Evolutionary conservation across 371 early-diverging fungal genomes (phyloP).

Genomic region (Apophysomyces elegans): DNA sequence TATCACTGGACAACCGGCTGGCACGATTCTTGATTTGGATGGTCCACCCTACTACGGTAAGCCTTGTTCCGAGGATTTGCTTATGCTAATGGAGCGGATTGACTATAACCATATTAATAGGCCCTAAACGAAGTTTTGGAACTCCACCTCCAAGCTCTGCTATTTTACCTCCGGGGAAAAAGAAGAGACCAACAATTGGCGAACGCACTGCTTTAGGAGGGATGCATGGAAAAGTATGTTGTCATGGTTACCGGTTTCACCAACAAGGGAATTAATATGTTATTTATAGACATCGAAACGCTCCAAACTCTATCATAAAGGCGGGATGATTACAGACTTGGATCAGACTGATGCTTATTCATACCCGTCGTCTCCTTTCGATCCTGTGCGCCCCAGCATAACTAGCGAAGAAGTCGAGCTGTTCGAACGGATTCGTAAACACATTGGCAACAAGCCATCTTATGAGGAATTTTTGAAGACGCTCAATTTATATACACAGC

Average conservation of each 20-base stretch:
- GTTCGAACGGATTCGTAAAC: conserved; percentile 89
- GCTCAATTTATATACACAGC: conserved; percentile 95
- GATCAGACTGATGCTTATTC: conserved; percentile 13
- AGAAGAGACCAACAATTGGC: conserved; percentile 22
- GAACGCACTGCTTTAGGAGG: conserved; percentile 28
- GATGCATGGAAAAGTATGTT: conserved; percentile 2
- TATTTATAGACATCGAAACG: conserved; percentile 4
- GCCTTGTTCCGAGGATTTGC: not conserved
- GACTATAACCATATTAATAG: conserved; percentile 8
- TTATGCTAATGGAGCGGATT: not conserved
- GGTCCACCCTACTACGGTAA: conserved; percentile 17
- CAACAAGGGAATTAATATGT: not conserved
- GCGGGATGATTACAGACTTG: conserved; percentile 14
- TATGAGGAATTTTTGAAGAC: conserved; percentile 98
- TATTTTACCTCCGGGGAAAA: conserved; percentile 28
- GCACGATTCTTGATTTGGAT: conserved; percentile 17
- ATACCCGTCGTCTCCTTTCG: conserved; percentile 32
- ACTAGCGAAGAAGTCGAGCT: conserved; percentile 86
- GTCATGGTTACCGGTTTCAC: not conserved
- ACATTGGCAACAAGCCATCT: conserved; percentile 82
- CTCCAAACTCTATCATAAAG: conserved; percentile 17
- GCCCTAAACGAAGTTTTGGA: conserved; percentile 16
- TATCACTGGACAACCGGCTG: conserved; percentile 40
- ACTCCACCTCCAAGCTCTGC: conserved; percentile 12
- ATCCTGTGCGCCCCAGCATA: conserved; percentile 36